Evolutionary conservation across 2,329 filamentous ascomycete species (phyloP), one percentile per base, ranked within the genome.

Genomic region (Epichloe coenophiala): DNA sequence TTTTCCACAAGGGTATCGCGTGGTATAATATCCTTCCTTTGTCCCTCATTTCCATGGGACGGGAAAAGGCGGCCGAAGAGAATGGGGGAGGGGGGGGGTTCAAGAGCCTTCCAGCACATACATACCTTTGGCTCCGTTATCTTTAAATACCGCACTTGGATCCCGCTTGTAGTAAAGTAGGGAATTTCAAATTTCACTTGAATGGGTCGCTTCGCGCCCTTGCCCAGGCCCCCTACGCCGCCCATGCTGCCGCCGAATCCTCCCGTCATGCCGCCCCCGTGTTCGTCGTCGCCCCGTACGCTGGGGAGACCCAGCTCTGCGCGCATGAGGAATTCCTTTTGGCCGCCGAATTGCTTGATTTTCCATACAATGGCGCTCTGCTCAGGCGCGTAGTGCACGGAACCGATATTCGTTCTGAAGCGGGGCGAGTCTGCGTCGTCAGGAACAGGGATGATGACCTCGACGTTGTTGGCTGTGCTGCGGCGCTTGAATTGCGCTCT

Each of bases 151-250:
- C 93, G 81, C 61, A 98, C 93, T 69, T 98, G 94, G 59, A 98
- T 98, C 57, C 93, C 93, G 71, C 87, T 94, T 3, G 94, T 98
- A n/a, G 93, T 98, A 67, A 98, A 98, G 71, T 98, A 98, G n/a
- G 93, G 93, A 64, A 98, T 98, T 74, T 98, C 93, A 66, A 98
- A 98, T 73, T 98, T 98, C 72, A 98, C 93, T 68, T 90, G 91
- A 62, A 98, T 98, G 1, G 93, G 93, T 59, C 93, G 76, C 77
- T 97, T 98, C 51, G 80, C 79, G 19, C 87, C 87, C 72, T 97
- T 97, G 52, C 81, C 83, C 19, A 70, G 68, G 68, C 4, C 77
- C n/a, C 78, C 82, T 31, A 93, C 80, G 56, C 91, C 91, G 53
- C 91, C 91, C 90, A 96, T 96, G 65, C 88, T 95, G 19, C 91